Base-by-base conservation (phyloP, 2,329 filamentous ascomycete genomes). In the Aspergillus neoniger region DNA sequence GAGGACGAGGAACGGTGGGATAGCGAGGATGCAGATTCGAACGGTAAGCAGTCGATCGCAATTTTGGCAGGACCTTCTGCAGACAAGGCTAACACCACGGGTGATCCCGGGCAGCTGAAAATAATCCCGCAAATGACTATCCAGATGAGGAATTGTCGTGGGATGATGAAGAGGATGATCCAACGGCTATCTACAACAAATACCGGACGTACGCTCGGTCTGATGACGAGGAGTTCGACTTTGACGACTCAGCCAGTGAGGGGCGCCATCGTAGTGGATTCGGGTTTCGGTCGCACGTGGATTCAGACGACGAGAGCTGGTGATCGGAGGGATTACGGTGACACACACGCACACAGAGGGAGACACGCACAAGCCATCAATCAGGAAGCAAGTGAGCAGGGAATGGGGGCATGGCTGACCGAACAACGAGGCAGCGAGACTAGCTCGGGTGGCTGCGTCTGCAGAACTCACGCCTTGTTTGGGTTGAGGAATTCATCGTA, bases 1-100 rank as follows among this genome's bases (percentile, higher is more conserved):
- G 80, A 83, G 15, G 83, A 82, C 49, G 80, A 81, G 50, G 82
- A 78, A 47, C 80, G 82, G 49, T 85, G 82, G 76, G 81, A 86
- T 63, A 85, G 81, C 36, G 86, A 88, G 60, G 85, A 87, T 63
- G 85, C 85, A 25, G 85, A 88, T 65, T 85, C 85, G 39, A 88
- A 88, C 69, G 84, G 81, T 82, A 70, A 67, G 73, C 19, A 44
- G 48, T 65, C 49, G 23, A 47, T 38, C 55, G 36, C 30, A 48
- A 50, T 7, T 25, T 12, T 10, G 6, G 21, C 21, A 23, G 14
- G 10, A 36, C 15, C 41, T 12, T 23, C 12, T 3, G 36, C 43
- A 47, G 30, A 53, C 25, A 25, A 36, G 21, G 32, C 47, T 17
- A 25, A 54, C 55, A 62, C 10, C 63, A 58, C 53, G n/a, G 44